Evolutionary conservation across 371 early-diverging fungal species (phyloP), one percentile per base, ranked within the genome.

Genomic region (Rhizopus stolonifer): DNA sequence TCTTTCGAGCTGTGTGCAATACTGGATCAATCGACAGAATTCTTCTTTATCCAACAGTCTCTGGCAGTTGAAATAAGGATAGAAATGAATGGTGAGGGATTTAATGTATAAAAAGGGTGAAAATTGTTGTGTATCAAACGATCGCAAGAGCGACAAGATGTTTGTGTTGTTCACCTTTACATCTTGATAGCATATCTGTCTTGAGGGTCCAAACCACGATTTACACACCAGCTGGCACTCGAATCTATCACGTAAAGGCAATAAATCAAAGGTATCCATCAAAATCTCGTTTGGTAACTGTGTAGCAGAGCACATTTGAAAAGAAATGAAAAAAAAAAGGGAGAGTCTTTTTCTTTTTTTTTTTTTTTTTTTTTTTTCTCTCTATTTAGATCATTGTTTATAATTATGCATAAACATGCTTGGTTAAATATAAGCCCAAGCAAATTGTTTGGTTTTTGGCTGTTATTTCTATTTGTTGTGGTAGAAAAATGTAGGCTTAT

Each of bases 221-320:
- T 51, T 19, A 14, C 58, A 58, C 1, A 58, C 52, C 1, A 17
- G 26, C 29, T 58, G 58, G 15, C 58, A 58, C 15, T 45, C 24
- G 7, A 33, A 45, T 36, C 39, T 25, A 14, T 39, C 51, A 3
- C 22, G 10, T n/a, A 26, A 10, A 0, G 58, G 36, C 10, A 58
- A 22, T 15, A 39, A 25, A 0, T 21, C 15, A 25, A 58, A 51
- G 1, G 51, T 39, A 17, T 2, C 11, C 32, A 39, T 34, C 46
- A 46, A 51, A 14, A 58, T 51, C 19, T 58, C 58, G 8, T 46
- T 34, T 23, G 58, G 58, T 23, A 51, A 6, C 8, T 42, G 1
- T 5, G 10, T 21, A 10, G 15, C 21, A 10, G 42, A 42, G 13
- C 9, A 1, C 42, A 42, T 42, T 17, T n/a, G 5, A 36, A 36